A percentile compares a stretch with the other conserved stretches of the same genome.
Evolutionary conservation across 306 rosid species (phyloP).

Genomic region (Canavalia ensiformis): DNA sequence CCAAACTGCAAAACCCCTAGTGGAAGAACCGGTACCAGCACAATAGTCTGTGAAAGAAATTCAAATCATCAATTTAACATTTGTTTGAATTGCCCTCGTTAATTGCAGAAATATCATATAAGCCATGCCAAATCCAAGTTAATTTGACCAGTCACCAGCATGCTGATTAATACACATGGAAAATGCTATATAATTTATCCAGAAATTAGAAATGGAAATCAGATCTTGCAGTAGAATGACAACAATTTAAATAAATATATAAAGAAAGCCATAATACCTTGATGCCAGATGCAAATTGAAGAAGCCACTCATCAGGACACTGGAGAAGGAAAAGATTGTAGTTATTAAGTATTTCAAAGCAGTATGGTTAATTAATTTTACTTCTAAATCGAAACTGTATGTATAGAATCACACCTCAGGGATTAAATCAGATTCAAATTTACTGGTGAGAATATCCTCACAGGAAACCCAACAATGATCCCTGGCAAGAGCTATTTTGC

Average conservation of each 20-base stretch:
- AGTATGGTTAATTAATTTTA: conserved; percentile 6
- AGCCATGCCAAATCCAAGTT: conserved; percentile 5
- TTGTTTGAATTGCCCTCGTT: neutral
- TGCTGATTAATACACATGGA: neutral
- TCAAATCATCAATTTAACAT: conserved; percentile 30
- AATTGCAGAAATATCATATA: conserved; percentile 28
- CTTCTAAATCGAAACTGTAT: conserved; percentile 27
- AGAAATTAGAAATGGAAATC: conserved; percentile 34
- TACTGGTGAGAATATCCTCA: conserved; percentile 53
- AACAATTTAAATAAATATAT: neutral
- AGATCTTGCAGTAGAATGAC: neutral
- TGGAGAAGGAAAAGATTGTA: conserved; percentile 52
- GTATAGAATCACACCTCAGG: conserved; percentile 65
- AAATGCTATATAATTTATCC: conserved; percentile 3
- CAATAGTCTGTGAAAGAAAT: conserved; percentile 71
- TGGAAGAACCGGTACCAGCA: conserved; percentile 87
- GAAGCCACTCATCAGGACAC: conserved; percentile 84
- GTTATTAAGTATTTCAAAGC: conserved; percentile 42
- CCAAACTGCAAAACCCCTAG: conserved; percentile 92
- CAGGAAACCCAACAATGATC: conserved; percentile 72
- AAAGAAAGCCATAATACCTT: conserved; percentile 65
- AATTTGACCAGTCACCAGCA: neutral
- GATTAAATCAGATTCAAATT: conserved; percentile 50
- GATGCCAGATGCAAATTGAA: conserved; percentile 83
- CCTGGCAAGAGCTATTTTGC: conserved; percentile 74